A percentile compares a stretch with the other conserved stretches of the same genome.
Evolutionary conservation across 23 red algal species (phyloP).

Genomic region (Gracilaria vermiculophylla): DNA sequence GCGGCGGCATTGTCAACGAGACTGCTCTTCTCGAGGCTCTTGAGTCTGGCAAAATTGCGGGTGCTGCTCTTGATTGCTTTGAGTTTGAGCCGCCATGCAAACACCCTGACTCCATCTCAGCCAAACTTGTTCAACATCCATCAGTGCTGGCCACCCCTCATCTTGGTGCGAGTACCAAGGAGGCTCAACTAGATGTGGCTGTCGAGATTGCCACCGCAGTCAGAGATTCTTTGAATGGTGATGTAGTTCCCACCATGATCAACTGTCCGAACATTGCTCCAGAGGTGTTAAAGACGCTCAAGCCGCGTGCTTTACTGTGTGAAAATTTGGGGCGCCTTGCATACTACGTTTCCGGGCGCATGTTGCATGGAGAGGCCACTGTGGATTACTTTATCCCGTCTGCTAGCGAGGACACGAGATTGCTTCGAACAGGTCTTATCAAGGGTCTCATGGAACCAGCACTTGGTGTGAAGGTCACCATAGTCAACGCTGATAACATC

Average conservation of each 20-base stretch:
- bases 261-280: constrained; percentile 85
- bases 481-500: constrained; percentile 96
- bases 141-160: constrained; percentile 96
- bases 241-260: constrained; percentile 93
- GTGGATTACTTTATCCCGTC: constrained; percentile 72
- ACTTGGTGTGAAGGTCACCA: constrained; percentile 74
- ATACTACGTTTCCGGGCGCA: constrained; percentile 62
- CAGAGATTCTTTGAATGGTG: constrained; percentile 73
- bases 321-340: constrained; percentile 83
- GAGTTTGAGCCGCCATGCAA: constrained; percentile 87
- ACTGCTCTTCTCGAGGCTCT: constrained; percentile 89
- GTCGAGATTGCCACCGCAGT: constrained; percentile 93
- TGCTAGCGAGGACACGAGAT: constrained; percentile 71
- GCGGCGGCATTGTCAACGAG: constrained; percentile 93
- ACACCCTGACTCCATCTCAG: constrained; percentile 81
- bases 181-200: constrained; percentile 95
- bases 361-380: constrained; percentile 56
- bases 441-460: constrained; percentile 83
- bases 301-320: constrained; percentile 79
- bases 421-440: constrained; percentile 86
- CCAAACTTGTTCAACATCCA: constrained; percentile 78
- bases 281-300: constrained; percentile 76
- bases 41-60: constrained; percentile 79
- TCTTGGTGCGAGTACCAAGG: constrained; percentile 91
- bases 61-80: constrained; percentile 93